A percentile compares a stretch with the other conserved stretches of the same genome.
Conservation (phyloP, 1,284 basidiomycete species). For the Ustilago loliicola region DNA sequence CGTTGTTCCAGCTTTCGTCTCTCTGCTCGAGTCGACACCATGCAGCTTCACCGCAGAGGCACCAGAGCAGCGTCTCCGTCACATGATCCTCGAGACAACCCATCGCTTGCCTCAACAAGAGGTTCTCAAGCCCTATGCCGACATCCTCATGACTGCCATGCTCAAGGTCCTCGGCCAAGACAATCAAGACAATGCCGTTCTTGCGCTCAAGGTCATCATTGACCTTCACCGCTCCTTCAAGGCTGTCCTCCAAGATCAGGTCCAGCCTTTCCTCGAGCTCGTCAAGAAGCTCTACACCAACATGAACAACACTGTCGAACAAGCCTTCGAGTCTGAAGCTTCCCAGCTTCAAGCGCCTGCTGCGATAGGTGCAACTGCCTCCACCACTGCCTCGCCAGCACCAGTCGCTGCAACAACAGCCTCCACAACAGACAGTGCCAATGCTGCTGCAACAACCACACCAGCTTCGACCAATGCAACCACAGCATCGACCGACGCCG, state of each 20-base stretch:
- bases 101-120: slow-evolving; percentile 90
- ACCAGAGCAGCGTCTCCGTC: slow-evolving; percentile 79
- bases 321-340: slow-evolving; percentile 75
- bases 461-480: slow-evolving; percentile 7
- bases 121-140: slow-evolving; percentile 79
- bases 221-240: slow-evolving; percentile 76
- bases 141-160: slow-evolving; percentile 80
- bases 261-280: slow-evolving; percentile 84
- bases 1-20: slow-evolving; percentile 82
- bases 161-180: slow-evolving; percentile 87
- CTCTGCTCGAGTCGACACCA: slow-evolving; percentile 82
- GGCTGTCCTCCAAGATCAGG: slow-evolving; percentile 78
- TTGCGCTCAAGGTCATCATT: slow-evolving; percentile 91
- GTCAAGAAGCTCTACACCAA: slow-evolving; percentile 82
- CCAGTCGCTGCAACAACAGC: slow-evolving; percentile 11
- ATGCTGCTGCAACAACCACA: slow-evolving; percentile 3
- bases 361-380: slow-evolving; percentile 4
- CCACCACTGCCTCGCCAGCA: slow-evolving; percentile 20
- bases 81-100: slow-evolving; percentile 73
- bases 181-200: slow-evolving; percentile 95
- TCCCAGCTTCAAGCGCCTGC: slow-evolving; percentile 34
- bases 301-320: slow-evolving; percentile 81
- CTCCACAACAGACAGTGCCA: slow-evolving; percentile 8
- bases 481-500: slow-evolving; percentile 14
- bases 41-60: slow-evolving; percentile 83